These are phyloP conservation scores for Fusarium sp. DNA, from an alignment of 2,329 filamentous ascomycete genomes.

Conservation along the genomic window DNA sequence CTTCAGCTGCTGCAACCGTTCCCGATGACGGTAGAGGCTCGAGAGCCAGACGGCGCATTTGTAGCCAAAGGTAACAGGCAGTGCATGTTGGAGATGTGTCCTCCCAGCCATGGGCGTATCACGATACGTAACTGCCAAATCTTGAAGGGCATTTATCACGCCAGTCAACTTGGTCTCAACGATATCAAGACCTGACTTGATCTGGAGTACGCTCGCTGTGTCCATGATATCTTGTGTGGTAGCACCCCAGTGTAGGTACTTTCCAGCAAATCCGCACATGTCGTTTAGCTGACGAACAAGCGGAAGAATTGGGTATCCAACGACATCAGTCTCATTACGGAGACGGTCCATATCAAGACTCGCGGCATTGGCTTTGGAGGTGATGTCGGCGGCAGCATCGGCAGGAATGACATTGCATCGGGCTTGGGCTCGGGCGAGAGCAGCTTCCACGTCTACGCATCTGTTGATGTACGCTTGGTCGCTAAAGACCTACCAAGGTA, in stretches of 20 bases:
- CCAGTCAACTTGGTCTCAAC: slow-evolving; percentile 58
- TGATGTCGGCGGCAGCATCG: slow-evolving; percentile 52
- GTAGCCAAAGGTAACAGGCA: slow-evolving; percentile 64
- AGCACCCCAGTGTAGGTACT: slow-evolving; percentile 68
- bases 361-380: slow-evolving; percentile 45
- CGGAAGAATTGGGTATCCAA: slow-evolving; percentile 65
- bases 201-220: slow-evolving; percentile 63
- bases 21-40: slow-evolving; percentile 59
- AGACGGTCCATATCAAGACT: slow-evolving; percentile 46
- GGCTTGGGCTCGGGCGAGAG: slow-evolving; percentile 63
- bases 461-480: slow-evolving; percentile 61
- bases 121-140: slow-evolving; percentile 58
- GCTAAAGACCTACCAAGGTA: slow-evolving; percentile 50
- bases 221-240: slow-evolving; percentile 72
- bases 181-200: slow-evolving; percentile 61
- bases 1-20: slow-evolving; percentile 60
- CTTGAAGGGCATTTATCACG: slow-evolving; percentile 56
- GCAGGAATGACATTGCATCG: slow-evolving; percentile 59
- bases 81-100: slow-evolving; percentile 68
- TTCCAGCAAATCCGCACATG: slow-evolving; percentile 28
- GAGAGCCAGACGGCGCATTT: slow-evolving; percentile 68
- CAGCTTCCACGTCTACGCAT: slow-evolving; percentile 63
- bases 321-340: slow-evolving; percentile 64
- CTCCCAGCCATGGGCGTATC: slow-evolving; percentile 68
- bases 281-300: slow-evolving; percentile 58